Percentiles rank a stretch among this genome's conserved stretches.
Evolutionary conservation across 2,329 filamentous ascomycete genomes (phyloP).

Genomic region (Stromatinia cepivora): DNA sequence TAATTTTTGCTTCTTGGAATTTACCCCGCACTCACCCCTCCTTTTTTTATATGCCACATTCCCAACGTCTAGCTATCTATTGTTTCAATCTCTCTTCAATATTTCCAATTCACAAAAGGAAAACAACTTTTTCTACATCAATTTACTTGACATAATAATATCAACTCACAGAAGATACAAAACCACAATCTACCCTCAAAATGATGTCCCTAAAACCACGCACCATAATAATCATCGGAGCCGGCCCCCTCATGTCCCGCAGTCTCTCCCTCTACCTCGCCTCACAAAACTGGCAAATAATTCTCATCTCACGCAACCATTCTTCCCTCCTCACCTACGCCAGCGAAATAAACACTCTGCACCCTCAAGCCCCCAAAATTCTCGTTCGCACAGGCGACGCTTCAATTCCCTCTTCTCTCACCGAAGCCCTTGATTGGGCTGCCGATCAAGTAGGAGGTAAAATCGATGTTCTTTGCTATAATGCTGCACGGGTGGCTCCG

Average conservation of each 20-base stretch:
- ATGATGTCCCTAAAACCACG: conserved; percentile 16
- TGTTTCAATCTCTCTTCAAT: background rate
- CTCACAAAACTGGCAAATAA: conserved; percentile 18
- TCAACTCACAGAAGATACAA: background rate
- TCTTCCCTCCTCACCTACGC: background rate
- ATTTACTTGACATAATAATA: background rate
- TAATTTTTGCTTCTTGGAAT: background rate
- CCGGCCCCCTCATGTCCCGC: conserved; percentile 21
- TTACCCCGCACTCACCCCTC: conserved; percentile 4
- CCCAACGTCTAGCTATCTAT: background rate
- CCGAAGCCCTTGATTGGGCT: conserved; percentile 14
- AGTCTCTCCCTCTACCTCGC: conserved; percentile 22
- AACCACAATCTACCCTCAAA: background rate
- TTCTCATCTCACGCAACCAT: conserved; percentile 9
- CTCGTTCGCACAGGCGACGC: conserved; percentile 14
- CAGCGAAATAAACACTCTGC: background rate
- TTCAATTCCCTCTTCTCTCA: background rate
- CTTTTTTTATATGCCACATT: background rate
- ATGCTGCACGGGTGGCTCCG: conserved; percentile 3
- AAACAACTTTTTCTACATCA: background rate
- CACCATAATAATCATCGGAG: conserved; percentile 15
- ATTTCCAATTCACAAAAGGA: background rate
- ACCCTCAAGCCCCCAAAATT: conserved; percentile 1
- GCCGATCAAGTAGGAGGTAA: background rate
- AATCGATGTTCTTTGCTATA: conserved; percentile 16